Evolutionary conservation across 495 filamentous ascomycete species (phyloP), one percentile per base, ranked within the genome.

Genomic region (Aspergillus wentii): DNA sequence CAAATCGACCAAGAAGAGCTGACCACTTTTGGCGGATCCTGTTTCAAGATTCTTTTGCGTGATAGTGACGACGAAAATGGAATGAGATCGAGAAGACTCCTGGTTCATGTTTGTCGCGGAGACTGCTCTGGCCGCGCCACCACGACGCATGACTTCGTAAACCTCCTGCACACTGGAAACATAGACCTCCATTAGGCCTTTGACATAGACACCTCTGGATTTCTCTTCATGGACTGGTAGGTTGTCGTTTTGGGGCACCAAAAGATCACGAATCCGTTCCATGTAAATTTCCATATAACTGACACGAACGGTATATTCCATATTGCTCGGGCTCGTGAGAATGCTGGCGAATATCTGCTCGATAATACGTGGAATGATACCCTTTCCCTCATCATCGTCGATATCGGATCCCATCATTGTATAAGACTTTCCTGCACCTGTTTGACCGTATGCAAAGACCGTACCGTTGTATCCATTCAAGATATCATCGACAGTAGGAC

Each of bases 221-320:
- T 95, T 95, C 64, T 98, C 92, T 52, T 98, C 92, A 64, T 98
- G 92, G 2, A 98, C 80, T 2, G 92, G 91, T 26, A 98, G 67
- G 53, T 97, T 97, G 66, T 97, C 94, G 59, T 97, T 95, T 21
- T 86, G 82, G 7, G 92, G 92, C 8, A 80, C 80, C 42, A 98
- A 58, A 17, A 98, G 69, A 80, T 98, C 92, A 52, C 91, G 80
- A 64, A 98, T 96, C 36, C 83, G 80, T 66, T 98, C 92, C 92
- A 98, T 98, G 68, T 98, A 98, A 43, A 98, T 97, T 64, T 98
- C 92, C 92, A 98, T 97, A 62, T 98, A 98, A 56, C 89, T 95
- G 41, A 98, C 92, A 33, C 87, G 78, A 23, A 98, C 92, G 14
- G 88, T 97, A 61, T 96, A 98, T 61, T 98, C 92, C 57, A 98